A percentile compares a stretch with the other conserved stretches of the same genome.
Conservation (phyloP, 768 basidiomycete species). For the Collybia nuda region DNA sequence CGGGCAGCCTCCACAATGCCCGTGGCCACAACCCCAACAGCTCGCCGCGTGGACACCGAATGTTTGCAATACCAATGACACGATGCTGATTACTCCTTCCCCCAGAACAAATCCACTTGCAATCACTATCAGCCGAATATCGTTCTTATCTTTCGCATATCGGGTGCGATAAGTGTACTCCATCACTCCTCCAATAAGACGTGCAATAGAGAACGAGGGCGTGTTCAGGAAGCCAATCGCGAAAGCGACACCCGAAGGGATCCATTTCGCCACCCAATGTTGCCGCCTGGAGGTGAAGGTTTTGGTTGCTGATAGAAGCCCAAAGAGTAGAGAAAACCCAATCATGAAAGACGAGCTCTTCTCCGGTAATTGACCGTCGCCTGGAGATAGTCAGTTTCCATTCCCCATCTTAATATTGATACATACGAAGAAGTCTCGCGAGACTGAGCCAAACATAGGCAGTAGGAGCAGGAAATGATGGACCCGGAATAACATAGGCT, state of each 20-base stretch:
- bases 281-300: constrained; percentile 50
- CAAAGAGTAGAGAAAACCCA: constrained; percentile 72
- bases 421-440: constrained; percentile 73
- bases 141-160: constrained; percentile 49
- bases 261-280: constrained; percentile 65
- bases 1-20: constrained; percentile 71
- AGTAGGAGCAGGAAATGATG: constrained; percentile 94
- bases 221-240: constrained; percentile 96
- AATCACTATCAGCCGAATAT: constrained; percentile 79
- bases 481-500: constrained; percentile 88
- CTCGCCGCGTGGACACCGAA: constrained; percentile 73
- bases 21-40: constrained; percentile 86
- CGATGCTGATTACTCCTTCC: constrained; percentile 86
- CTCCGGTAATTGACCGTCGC: constrained; percentile 80
- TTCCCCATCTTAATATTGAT: not conserved
- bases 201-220: constrained; percentile 90
- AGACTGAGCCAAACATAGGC: constrained; percentile 91
- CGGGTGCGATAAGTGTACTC: constrained; percentile 68
- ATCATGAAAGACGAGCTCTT: constrained; percentile 80
- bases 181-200: constrained; percentile 83
- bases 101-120: constrained; percentile 96
- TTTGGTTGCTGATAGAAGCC: constrained; percentile 65
- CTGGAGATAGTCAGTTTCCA: constrained; percentile 35
- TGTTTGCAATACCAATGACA: constrained; percentile 73
- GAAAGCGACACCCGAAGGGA: constrained; percentile 92